These are phyloP conservation scores for Cornus kousa DNA, from an alignment of 148 eudicot genomes.

Conservation along the genomic window DNA sequence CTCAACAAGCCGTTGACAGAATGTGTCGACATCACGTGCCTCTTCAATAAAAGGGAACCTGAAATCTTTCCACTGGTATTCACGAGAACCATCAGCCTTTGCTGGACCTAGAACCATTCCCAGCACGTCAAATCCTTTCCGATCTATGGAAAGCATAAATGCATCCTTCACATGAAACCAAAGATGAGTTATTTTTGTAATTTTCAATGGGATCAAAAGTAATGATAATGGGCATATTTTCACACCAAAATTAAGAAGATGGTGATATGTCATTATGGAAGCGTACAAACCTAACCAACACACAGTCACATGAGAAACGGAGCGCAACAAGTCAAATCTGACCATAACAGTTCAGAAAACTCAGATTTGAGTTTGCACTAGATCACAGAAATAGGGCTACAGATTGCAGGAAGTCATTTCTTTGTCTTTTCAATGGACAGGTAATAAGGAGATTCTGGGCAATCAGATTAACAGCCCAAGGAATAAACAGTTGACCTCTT, in stretches of 20 bases:
- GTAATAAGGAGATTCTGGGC: background rate
- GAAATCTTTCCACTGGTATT: conserved; percentile 70
- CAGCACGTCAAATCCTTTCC: conserved; percentile 75
- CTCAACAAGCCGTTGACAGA: conserved; percentile 63
- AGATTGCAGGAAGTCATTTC: background rate
- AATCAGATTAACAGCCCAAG: background rate
- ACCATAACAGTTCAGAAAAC: background rate
- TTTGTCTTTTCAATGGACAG: background rate
- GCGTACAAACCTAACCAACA: too few relatives aligned
- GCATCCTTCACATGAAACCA: conserved; percentile 58
- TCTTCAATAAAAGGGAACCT: conserved; percentile 59
- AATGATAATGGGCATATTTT: background rate
- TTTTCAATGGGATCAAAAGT: background rate
- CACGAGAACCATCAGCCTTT: conserved; percentile 39
- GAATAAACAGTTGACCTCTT: background rate
- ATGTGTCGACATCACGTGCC: conserved; percentile 57
- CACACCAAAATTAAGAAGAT: background rate
- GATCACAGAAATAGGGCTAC: background rate
- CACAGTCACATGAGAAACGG: too few relatives aligned
- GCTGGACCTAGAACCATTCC: conserved; percentile 51
- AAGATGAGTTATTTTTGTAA: conserved; percentile 8
- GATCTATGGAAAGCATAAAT: conserved; percentile 60
- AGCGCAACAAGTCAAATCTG: too few relatives aligned
- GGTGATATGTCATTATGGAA: background rate
- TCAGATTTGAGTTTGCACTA: background rate